These are phyloP conservation scores for Nicotiana otophora DNA, from an alignment of 257 asterid species.

Conservation along the genomic window DNA sequence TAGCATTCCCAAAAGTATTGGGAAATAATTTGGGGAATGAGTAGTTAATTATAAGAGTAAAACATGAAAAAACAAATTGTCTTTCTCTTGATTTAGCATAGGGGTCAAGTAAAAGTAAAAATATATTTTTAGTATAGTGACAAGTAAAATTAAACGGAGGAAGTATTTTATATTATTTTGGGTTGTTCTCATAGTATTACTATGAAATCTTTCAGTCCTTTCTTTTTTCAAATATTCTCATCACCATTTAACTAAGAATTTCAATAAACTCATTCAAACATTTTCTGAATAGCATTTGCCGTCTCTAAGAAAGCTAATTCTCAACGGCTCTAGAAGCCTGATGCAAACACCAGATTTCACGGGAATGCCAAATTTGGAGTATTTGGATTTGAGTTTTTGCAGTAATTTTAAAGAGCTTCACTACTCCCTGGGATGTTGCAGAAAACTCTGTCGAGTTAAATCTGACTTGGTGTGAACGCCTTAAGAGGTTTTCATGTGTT, in stretches of 20 bases:
- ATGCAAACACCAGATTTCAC: background rate
- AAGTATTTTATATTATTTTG: too few species aligned
- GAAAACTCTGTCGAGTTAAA: background rate
- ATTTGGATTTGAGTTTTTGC: background rate
- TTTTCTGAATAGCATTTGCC: background rate
- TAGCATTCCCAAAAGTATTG: too few species aligned
- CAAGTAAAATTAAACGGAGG: too few species aligned
- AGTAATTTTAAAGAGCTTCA: background rate
- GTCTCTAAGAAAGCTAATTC: background rate
- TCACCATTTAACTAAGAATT: background rate
- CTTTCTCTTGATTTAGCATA: too few species aligned
- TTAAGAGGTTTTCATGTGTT: background rate
- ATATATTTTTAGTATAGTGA: too few species aligned
- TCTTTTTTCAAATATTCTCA: background rate
- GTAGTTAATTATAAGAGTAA: too few species aligned
- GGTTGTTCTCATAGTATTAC: too few species aligned
- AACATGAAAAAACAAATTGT: too few species aligned
- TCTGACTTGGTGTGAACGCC: background rate
- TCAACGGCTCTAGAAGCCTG: background rate
- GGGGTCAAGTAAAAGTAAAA: too few species aligned
- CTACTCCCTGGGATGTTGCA: background rate
- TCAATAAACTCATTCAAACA: background rate
- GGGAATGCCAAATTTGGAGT: background rate
- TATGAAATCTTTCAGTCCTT: too few species aligned
- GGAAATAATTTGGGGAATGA: too few species aligned